Percentiles rank a stretch among this genome's conserved stretches.
phyloP scores from a whole-genome alignment of 805 yeast genomes.

The Huiozyma naganishii region DNA sequence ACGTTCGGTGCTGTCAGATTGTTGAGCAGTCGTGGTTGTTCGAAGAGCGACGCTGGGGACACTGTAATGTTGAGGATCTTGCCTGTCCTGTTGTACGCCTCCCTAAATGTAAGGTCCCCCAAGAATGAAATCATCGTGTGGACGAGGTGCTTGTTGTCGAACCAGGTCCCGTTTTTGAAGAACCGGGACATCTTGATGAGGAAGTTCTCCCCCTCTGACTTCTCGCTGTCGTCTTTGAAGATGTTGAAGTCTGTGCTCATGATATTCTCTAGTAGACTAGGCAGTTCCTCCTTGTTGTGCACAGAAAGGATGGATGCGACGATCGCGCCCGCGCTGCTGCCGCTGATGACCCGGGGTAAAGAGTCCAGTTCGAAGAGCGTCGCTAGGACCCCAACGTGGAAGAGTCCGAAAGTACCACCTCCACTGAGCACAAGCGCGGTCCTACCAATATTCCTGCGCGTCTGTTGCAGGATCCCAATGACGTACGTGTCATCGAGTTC shows the following conservation, averaged over 20 bases:
- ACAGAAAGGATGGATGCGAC: conserved; percentile 82
- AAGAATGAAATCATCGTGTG: conserved; percentile 63
- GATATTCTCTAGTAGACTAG: conserved; percentile 38
- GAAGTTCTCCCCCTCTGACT: conserved; percentile 41
- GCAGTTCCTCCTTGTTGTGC: conserved; percentile 62
- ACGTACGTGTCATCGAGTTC: conserved; percentile 55
- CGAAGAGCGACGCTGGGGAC: conserved; percentile 79
- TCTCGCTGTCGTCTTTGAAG: conserved; percentile 44
- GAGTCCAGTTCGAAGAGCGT: conserved; percentile 62
- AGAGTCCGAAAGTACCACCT: conserved; percentile 85
- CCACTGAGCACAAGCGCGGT: conserved; percentile 89
- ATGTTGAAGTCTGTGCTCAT: conserved; percentile 35
- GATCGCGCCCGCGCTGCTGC: conserved; percentile 91
- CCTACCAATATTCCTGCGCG: conserved; percentile 81
- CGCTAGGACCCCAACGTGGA: conserved; percentile 82
- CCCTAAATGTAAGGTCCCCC: conserved; percentile 86
- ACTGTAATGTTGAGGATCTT: conserved; percentile 84
- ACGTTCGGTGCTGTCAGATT: conserved; percentile 72
- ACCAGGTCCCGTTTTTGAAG: conserved; percentile 79
- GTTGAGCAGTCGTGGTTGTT: conserved; percentile 74
- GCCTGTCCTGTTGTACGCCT: conserved; percentile 88
- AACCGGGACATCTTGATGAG: conserved; percentile 43
- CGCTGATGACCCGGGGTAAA: conserved; percentile 78
- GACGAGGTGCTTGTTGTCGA: conserved; percentile 61
- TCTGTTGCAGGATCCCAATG: conserved; percentile 69